A percentile compares a stretch with the other conserved stretches of the same genome.
phyloP scores from a whole-genome alignment of 805 yeast genomes.

The Saccharomycopsis malanga region DNA sequence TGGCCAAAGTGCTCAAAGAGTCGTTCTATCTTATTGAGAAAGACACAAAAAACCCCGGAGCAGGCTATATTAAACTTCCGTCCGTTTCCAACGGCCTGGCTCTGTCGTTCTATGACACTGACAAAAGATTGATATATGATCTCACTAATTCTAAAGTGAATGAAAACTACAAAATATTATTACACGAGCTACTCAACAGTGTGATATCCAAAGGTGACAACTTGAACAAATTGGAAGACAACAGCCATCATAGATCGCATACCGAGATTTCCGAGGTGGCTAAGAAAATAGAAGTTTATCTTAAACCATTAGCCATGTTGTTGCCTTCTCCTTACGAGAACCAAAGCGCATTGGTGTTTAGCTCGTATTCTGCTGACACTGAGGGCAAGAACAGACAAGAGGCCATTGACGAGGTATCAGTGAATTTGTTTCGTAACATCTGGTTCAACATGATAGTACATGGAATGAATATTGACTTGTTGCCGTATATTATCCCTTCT shows the following conservation, averaged over 20 bases:
- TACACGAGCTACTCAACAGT: slow-evolving; percentile 57
- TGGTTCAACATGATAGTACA: slow-evolving; percentile 95
- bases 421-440: slow-evolving; percentile 68
- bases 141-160: slow-evolving; percentile 27
- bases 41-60: neutral
- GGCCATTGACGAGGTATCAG: slow-evolving; percentile 39
- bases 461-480: slow-evolving; percentile 59
- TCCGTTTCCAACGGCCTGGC: neutral
- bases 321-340: slow-evolving; percentile 46
- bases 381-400: neutral
- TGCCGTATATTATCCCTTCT: slow-evolving; percentile 8
- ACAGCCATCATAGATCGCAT: slow-evolving; percentile 55
- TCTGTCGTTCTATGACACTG: slow-evolving; percentile 2
- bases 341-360: slow-evolving; percentile 36
- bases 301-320: slow-evolving; percentile 69
- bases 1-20: slow-evolving; percentile 29
- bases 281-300: slow-evolving; percentile 52
- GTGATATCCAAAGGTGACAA: slow-evolving; percentile 75
- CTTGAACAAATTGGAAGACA: slow-evolving; percentile 38
- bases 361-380: slow-evolving; percentile 2
- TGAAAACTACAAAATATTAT: slow-evolving; percentile 48
- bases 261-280: slow-evolving; percentile 64
- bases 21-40: slow-evolving; percentile 18
- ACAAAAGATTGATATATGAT: slow-evolving; percentile 12
- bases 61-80: neutral